Conservation (phyloP, 208 protist genomes). For the Acanthamoeba lenticulata region DNA sequence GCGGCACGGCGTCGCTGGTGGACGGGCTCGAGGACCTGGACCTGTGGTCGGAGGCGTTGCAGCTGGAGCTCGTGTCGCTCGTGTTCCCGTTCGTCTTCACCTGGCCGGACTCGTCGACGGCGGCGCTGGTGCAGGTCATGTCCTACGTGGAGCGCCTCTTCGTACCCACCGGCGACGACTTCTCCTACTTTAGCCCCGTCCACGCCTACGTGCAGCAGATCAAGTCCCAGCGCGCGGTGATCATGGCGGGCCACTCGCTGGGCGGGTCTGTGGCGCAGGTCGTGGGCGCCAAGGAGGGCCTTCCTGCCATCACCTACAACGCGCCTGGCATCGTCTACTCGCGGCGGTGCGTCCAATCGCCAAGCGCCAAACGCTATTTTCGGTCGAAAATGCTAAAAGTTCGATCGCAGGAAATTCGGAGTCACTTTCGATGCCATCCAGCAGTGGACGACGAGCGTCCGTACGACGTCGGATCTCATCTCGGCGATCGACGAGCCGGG, state of each 20-base stretch:
- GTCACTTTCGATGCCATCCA: slow-evolving; percentile 31
- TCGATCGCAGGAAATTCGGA: slow-evolving; percentile 19
- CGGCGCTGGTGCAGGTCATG: slow-evolving; percentile 51
- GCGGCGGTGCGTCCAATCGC: background rate
- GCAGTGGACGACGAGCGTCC: slow-evolving; percentile 16
- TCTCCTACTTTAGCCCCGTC: slow-evolving; percentile 53
- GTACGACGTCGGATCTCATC: slow-evolving; percentile 58
- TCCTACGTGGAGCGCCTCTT: slow-evolving; percentile 51
- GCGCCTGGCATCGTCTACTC: slow-evolving; percentile 64
- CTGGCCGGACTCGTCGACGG: slow-evolving; percentile 45
- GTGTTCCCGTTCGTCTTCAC: slow-evolving; percentile 63
- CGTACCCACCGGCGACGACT: slow-evolving; percentile 22
- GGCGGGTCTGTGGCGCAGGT: slow-evolving; percentile 58
- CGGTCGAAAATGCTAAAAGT: background rate
- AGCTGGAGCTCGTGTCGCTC: slow-evolving; percentile 51
- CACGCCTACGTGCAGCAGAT: slow-evolving; percentile 26
- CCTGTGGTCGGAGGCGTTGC: slow-evolving; percentile 54
- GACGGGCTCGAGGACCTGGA: slow-evolving; percentile 43
- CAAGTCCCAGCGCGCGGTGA: slow-evolving; percentile 31
- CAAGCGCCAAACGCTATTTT: background rate
- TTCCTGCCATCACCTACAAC: slow-evolving; percentile 66
- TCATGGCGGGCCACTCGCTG: slow-evolving; percentile 39
- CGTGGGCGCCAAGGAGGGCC: slow-evolving; percentile 31
- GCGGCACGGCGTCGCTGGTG: slow-evolving; percentile 49
- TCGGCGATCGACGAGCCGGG: slow-evolving; percentile 48